These are phyloP conservation scores for Termitomyces sp. DNA, from an alignment of 768 basidiomycete species.

Conservation along the genomic window DNA sequence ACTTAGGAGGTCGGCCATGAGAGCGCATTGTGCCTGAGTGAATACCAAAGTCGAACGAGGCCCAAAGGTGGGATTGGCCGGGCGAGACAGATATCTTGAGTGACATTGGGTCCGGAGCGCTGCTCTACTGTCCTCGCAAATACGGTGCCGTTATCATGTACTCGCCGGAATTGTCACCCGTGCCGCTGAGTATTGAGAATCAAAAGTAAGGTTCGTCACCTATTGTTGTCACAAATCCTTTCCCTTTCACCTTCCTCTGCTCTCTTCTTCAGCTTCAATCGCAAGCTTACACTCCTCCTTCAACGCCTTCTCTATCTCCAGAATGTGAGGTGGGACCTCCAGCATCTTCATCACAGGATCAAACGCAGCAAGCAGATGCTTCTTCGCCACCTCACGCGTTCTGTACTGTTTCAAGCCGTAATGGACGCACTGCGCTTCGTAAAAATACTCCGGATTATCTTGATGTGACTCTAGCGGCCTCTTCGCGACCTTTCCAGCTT, in stretches of 20 bases:
- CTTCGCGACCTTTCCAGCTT: conserved; percentile 24
- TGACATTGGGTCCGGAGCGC: background rate
- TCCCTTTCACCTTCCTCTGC: conserved; percentile 10
- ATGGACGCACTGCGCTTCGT: conserved; percentile 24
- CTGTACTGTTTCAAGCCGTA: conserved; percentile 24
- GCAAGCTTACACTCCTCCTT: conserved; percentile 18
- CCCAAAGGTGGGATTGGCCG: conserved; percentile 23
- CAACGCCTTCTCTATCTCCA: conserved; percentile 19
- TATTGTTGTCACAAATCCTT: no score
- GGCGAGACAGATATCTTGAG: conserved; percentile 22
- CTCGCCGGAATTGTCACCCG: background rate
- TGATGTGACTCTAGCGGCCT: conserved; percentile 21
- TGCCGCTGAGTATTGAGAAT: background rate
- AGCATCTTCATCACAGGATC: conserved; percentile 13
- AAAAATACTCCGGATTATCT: conserved; percentile 22
- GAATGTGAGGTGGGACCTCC: conserved; percentile 17
- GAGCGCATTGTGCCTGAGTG: conserved; percentile 23
- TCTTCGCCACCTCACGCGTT: conserved; percentile 22
- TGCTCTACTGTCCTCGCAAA: conserved; percentile 11
- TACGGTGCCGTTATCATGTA: background rate
- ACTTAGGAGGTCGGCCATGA: conserved; percentile 6
- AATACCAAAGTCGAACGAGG: conserved; percentile 22
- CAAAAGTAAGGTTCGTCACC: no score
- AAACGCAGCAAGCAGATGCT: conserved; percentile 20
- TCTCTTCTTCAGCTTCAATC: conserved; percentile 14